phyloP scores from a whole-genome alignment of 208 protist genomes.

The Acanthamoeba polyphaga region DNA sequence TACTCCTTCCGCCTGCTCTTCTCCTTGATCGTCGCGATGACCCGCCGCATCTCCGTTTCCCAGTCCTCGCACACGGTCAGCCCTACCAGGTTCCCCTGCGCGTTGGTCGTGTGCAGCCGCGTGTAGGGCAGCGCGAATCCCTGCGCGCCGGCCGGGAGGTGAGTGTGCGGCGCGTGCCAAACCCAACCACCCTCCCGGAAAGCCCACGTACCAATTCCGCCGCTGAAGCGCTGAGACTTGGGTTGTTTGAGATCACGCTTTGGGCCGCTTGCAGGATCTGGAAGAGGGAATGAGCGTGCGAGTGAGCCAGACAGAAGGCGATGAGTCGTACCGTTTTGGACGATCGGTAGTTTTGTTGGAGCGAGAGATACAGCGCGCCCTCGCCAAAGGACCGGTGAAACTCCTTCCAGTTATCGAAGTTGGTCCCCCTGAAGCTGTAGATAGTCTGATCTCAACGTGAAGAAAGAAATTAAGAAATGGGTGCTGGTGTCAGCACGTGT shows the following conservation, averaged over 20 bases:
- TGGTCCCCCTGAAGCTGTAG: slow-evolving; percentile 22
- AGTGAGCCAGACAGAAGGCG: no score
- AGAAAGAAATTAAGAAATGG: neutral
- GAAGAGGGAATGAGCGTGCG: neutral
- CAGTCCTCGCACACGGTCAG: neutral
- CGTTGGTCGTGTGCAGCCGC: neutral
- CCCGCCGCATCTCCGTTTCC: neutral
- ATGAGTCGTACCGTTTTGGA: neutral
- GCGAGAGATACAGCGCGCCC: neutral
- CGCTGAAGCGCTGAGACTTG: neutral
- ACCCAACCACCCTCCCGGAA: neutral
- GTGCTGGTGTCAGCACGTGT: no score
- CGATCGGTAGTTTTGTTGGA: slow-evolving; percentile 7
- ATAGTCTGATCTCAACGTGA: neutral
- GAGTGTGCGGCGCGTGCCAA: neutral
- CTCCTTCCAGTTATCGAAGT: slow-evolving; percentile 12
- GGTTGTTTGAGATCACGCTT: neutral
- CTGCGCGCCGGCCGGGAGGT: neutral
- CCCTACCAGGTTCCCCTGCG: neutral
- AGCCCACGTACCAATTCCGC: neutral
- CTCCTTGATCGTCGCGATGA: neutral
- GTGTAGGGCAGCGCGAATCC: slow-evolving; percentile 1
- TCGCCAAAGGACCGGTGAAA: neutral
- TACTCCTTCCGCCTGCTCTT: neutral
- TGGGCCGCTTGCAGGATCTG: neutral